Conservation (phyloP, 1,284 basidiomycete species). For the Hemileia vastatrix region DNA sequence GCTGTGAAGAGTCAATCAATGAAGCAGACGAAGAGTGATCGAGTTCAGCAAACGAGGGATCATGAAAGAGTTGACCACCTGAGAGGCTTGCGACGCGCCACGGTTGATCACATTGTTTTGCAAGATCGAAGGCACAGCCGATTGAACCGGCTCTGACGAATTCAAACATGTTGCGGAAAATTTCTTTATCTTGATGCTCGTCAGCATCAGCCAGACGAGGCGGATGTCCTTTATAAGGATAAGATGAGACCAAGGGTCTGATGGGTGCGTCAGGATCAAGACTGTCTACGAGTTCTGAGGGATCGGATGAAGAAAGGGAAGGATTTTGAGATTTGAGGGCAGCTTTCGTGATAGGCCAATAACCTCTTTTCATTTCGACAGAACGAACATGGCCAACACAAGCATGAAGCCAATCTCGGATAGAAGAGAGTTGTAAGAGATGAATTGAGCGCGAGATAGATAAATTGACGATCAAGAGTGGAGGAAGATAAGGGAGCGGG, state of each 20-base stretch:
- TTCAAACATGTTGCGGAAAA: constrained; percentile 64
- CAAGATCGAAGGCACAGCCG: constrained; percentile 71
- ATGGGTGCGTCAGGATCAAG: constrained; percentile 66
- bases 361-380: constrained; percentile 63
- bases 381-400: constrained; percentile 54
- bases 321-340: constrained; percentile 51
- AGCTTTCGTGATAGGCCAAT: constrained; percentile 72
- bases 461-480: constrained; percentile 59
- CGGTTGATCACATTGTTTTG: constrained; percentile 70
- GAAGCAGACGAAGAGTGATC: constrained; percentile 3
- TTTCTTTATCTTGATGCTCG: constrained; percentile 65
- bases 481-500: constrained; percentile 46
- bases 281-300: constrained; percentile 53
- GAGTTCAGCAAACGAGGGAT: constrained; percentile 56
- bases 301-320: constrained; percentile 29
- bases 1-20: constrained; percentile 30
- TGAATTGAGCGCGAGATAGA: constrained; percentile 56
- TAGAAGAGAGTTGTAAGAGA: constrained; percentile 57
- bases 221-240: background rate
- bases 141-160: constrained; percentile 70
- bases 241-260: constrained; percentile 16
- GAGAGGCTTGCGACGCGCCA: constrained; percentile 82
- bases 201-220: constrained; percentile 12
- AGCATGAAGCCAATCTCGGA: constrained; percentile 72
- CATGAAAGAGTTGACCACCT: constrained; percentile 65